Evolutionary conservation across 169 alveolate species (phyloP).

Genomic region (Babesia ovis): DNA sequence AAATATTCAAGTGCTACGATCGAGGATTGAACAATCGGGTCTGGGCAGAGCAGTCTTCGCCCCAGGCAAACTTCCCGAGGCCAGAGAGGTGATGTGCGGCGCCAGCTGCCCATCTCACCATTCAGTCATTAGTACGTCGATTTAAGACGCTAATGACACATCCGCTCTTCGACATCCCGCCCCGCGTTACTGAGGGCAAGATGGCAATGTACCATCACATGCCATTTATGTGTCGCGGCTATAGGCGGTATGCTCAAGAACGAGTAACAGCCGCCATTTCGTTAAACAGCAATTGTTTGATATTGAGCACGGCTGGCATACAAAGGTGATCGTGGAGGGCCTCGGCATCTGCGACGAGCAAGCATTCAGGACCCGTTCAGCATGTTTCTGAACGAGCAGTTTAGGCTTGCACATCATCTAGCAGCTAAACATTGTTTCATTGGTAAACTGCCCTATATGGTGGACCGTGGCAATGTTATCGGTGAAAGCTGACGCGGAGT

Average conservation of each 20-base stretch:
- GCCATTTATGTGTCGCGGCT: not conserved
- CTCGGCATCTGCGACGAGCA: constrained; percentile 15
- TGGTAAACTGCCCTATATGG: too few relatives aligned
- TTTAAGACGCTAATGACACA: not conserved
- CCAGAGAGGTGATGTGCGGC: constrained; percentile 9
- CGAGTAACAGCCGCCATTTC: constrained; percentile 15
- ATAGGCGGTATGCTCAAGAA: not conserved
- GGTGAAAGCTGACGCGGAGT: too few relatives aligned
- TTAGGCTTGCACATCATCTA: constrained; percentile 30
- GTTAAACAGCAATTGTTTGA: constrained; percentile 15
- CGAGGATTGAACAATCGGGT: constrained; percentile 24
- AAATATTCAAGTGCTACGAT: not conserved
- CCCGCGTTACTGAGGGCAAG: not conserved
- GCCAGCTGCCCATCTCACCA: not conserved
- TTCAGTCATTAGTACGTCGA: not conserved
- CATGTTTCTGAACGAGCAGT: constrained; percentile 39
- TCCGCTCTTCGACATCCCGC: not conserved
- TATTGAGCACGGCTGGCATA: constrained; percentile 19
- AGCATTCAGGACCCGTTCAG: constrained; percentile 50
- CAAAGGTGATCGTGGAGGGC: constrained; percentile 10
- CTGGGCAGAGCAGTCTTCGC: constrained; percentile 15
- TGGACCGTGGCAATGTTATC: too few relatives aligned
- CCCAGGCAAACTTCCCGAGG: constrained; percentile 24
- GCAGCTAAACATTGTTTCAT: too few relatives aligned
- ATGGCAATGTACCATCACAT: not conserved